Conservation (phyloP, 2,329 filamentous ascomycete genomes). For the Botryotinia narcissicola region DNA sequence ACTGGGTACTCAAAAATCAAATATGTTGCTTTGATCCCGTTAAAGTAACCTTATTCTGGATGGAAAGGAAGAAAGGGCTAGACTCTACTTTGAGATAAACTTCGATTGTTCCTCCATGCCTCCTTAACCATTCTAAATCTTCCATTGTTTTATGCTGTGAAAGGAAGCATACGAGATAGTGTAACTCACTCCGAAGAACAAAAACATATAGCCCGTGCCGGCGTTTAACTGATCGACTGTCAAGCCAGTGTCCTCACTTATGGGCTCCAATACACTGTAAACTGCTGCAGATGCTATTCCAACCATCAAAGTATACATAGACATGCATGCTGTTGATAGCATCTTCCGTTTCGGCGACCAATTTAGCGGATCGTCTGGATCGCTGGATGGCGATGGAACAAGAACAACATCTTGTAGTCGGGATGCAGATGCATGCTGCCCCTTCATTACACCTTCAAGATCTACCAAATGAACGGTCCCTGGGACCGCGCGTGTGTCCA, state of each 20-base stretch:
- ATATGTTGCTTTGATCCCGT: background rate
- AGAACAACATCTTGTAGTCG: conserved; percentile 37
- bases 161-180: background rate
- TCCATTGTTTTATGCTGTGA: background rate
- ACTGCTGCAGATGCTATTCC: conserved; percentile 49
- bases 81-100: background rate
- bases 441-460: conserved; percentile 31
- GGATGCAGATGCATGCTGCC: conserved; percentile 31
- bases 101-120: background rate
- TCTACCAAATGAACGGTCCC: conserved; percentile 39
- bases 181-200: conserved; percentile 35
- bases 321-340: conserved; percentile 33
- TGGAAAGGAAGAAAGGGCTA: background rate
- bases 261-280: conserved; percentile 50
- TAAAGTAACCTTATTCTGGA: background rate
- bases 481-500: conserved; percentile 28
- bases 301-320: conserved; percentile 48
- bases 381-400: conserved; percentile 38
- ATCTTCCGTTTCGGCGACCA: conserved; percentile 40
- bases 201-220: conserved; percentile 52
- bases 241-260: conserved; percentile 47
- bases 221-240: conserved; percentile 46
- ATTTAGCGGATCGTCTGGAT: conserved; percentile 44
- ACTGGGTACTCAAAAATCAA: background rate
- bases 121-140: background rate